Evolutionary conservation across 1,284 basidiomycete species (phyloP).

Genomic region (Taiwanofungus camphoratus): DNA sequence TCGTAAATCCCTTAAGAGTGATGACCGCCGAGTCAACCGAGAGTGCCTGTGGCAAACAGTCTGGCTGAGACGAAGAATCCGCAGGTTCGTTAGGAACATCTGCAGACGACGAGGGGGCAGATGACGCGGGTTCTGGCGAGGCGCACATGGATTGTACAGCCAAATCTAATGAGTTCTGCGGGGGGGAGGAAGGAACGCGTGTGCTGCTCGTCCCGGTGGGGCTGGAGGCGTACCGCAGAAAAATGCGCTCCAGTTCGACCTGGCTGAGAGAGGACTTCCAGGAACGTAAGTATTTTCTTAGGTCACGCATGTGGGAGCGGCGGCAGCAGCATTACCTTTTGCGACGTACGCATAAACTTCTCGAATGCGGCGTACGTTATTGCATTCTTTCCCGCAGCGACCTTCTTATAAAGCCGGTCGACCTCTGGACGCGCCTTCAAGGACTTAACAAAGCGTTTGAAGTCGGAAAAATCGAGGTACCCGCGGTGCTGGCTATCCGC

Average conservation of each 20-base stretch:
- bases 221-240: slow-evolving; percentile 45
- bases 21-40: slow-evolving; percentile 32
- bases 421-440: slow-evolving; percentile 84
- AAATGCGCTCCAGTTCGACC: slow-evolving; percentile 47
- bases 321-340: slow-evolving; percentile 49
- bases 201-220: slow-evolving; percentile 11
- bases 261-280: slow-evolving; percentile 41
- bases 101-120: background rate
- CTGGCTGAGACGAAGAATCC: too few species aligned
- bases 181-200: slow-evolving; percentile 15
- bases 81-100: background rate
- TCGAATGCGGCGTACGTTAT: slow-evolving; percentile 58
- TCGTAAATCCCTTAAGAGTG: slow-evolving; percentile 59
- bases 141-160: slow-evolving; percentile 12
- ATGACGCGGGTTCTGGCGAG: background rate
- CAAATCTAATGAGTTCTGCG: slow-evolving; percentile 23
- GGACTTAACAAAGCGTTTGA: slow-evolving; percentile 81
- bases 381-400: slow-evolving; percentile 35
- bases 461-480: slow-evolving; percentile 79
- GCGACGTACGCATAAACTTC: slow-evolving; percentile 60
- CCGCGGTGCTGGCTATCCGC: slow-evolving; percentile 63
- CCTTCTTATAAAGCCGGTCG: slow-evolving; percentile 55
- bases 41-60: slow-evolving; percentile 8
- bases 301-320: slow-evolving; percentile 6
- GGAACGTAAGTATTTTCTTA: background rate